Evolutionary conservation across 2,329 filamentous ascomycete genomes (phyloP), one percentile per base, ranked within the genome.

Genomic region (Curvularia lunata): DNA sequence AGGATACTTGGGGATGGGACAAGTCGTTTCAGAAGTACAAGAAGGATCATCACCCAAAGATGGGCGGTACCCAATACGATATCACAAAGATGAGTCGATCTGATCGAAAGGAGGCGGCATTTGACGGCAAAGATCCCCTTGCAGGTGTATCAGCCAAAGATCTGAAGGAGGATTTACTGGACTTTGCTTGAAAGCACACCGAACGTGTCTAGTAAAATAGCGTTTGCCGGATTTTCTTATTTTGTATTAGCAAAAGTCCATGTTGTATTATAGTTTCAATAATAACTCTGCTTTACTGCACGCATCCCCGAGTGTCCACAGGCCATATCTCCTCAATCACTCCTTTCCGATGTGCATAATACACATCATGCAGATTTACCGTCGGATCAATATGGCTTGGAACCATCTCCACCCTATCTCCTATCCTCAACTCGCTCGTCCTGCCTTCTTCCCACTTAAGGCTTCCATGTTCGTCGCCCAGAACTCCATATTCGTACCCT

Each of bases 331-430:
- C 82, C 61, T 83, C 77, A 58, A 84, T 77, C 1, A 82, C 62
- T 0, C 81, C 82, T 0, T 78, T 75, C 4, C 82, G 75, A 66
- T 83, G 69, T 2, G 80, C 82, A 63, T 82, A 83, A 64, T 84
- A 84, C 30, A 79, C 71, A 47, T 84, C 81, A 60, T 83, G 81
- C 54, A 84, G 65, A 57, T 84, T 84, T 52, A 84, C 78, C 0
- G 82, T 84, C 0, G 82, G 82, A 63, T 84, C 82, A 54, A 84
- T 84, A 65, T 84, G 82, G 62, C 82, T 84, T 0, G 82, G 82
- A 12, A 84, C 70, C 81, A 84, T 83, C 69, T 83, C 80, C 10
- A 83, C 76, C 4, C 79, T 69, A 66, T 83, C 81, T 0, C 82
- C 82, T 27, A 83, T 72, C 2, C 68, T 64, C 43, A 84, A 65